Conservation (phyloP, 306 rosid species). For the Prunus dulcis region DNA sequence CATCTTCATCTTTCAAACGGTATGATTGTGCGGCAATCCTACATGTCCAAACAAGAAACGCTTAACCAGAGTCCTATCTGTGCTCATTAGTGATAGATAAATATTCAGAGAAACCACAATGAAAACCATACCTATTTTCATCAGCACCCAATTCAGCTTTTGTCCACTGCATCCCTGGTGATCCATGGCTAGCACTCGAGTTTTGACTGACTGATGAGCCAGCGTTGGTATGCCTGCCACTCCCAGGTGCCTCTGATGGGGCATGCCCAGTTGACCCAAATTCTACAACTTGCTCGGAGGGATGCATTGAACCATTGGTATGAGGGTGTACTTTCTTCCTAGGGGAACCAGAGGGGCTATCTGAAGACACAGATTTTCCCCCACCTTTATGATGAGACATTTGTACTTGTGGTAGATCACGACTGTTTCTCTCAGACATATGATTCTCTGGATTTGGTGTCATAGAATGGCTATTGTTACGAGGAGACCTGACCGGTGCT, state of each 20-base stretch:
- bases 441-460: conserved; percentile 27
- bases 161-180: conserved; percentile 25
- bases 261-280: conserved; percentile 27
- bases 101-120: neutral
- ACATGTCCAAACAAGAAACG: conserved; percentile 29
- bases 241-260: conserved; percentile 24
- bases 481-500: conserved; percentile 39
- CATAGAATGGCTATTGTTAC: conserved; percentile 30
- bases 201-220: conserved; percentile 7
- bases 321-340: conserved; percentile 22
- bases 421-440: conserved; percentile 32
- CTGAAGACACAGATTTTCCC: conserved; percentile 25
- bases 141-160: conserved; percentile 21
- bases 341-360: conserved; percentile 30
- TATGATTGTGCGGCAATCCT: conserved; percentile 45
- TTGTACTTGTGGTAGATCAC: conserved; percentile 30
- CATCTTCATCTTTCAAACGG: conserved; percentile 54
- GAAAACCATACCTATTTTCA: conserved; percentile 35
- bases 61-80: neutral
- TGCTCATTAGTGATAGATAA: neutral
- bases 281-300: conserved; percentile 29
- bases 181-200: neutral
- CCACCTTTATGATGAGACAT: conserved; percentile 20
- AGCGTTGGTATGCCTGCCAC: conserved; percentile 26
- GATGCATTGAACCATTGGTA: conserved; percentile 31